Evolutionary conservation across 805 yeast genomes (phyloP), one percentile per base, ranked within the genome.

Genomic region (Hagleromyces aurorensis): DNA sequence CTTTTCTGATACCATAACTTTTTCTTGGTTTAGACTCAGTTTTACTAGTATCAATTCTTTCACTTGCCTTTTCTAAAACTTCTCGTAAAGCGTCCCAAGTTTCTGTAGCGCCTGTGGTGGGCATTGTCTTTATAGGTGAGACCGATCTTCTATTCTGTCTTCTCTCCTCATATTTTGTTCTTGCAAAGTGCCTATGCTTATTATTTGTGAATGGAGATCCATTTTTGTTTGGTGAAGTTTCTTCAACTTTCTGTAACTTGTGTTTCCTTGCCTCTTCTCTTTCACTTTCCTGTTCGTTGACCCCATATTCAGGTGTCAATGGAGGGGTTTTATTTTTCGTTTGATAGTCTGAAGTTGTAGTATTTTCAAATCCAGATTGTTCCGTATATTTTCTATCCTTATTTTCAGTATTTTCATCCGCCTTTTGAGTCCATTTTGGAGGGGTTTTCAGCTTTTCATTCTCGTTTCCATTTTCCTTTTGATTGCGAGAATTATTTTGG

Each of bases 101-200:
- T 30, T 46, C 40, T 23, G 40, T 18, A 12, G 38, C 18, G 13
- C 30, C 22, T 6, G 40, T 18, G 5, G 37, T 40, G n/a, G 50
- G 48, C 7, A 33, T 30, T n/a, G 27, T 31, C 27, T 48, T 50
- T 3, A 45, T 32, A 7, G 54, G 55, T 5, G 55, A 50, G 10
- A 32, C 23, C 4, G 55, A 47, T 17, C 52, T 34, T 29, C 45
- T 36, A 4, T 23, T 24, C 8, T 34, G 40, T 20, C 33, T 36
- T 21, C 32, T 38, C 15, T 35, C 38, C 17, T 36, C 43, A 19
- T 37, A 41, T 35, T 37, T 46, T 9, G 40, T 41, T 22, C 55
- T 40, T 5, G 51, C 44, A 22, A 41, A 42, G 20, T 47, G 52
- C 5, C 53, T 36, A 15, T 40, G 42, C 4, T 30, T 33, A 16